phyloP scores from a whole-genome alignment of 2,329 filamentous ascomycete species.

The Exophiala dermatitidis region DNA sequence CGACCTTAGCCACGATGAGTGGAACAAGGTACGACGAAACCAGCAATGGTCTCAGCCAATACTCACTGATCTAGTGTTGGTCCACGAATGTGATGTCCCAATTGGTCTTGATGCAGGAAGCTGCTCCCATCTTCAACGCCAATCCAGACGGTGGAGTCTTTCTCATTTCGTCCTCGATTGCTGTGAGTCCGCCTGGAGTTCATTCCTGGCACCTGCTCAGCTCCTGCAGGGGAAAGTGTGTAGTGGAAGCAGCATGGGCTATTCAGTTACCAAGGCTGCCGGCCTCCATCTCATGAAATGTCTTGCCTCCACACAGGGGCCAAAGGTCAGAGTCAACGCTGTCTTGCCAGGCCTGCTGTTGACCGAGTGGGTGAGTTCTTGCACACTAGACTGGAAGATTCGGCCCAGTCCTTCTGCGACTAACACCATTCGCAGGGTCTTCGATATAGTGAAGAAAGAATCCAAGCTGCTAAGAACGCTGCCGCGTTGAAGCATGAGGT shows the following conservation, averaged over 20 bases:
- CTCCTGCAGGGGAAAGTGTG: constrained; percentile 49
- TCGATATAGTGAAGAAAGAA: constrained; percentile 51
- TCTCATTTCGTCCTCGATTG: constrained; percentile 57
- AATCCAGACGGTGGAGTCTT: constrained; percentile 59
- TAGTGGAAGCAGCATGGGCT: constrained; percentile 59
- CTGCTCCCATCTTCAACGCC: constrained; percentile 51
- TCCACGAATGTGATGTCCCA: constrained; percentile 55
- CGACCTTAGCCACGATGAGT: constrained; percentile 53
- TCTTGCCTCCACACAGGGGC: constrained; percentile 55
- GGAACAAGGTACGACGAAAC: constrained; percentile 48
- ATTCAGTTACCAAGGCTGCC: constrained; percentile 72
- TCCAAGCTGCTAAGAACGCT: constrained; percentile 48
- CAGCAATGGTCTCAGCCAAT: neutral
- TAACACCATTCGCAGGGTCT: constrained; percentile 40
- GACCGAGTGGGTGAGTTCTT: constrained; percentile 53
- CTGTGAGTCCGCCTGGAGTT: constrained; percentile 36
- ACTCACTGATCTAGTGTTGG: constrained; percentile 45
- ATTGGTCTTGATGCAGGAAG: constrained; percentile 49
- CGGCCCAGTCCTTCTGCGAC: neutral
- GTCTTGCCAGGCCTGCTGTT: constrained; percentile 58
- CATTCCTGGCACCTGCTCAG: neutral
- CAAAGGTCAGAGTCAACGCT: constrained; percentile 58
- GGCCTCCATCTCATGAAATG: constrained; percentile 62
- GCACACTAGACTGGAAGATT: neutral
- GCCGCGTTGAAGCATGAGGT: constrained; percentile 55